These are phyloP conservation scores for Cokeromyces recurvatus DNA, from an alignment of 371 early-diverging fungal species.

Conservation along the genomic window DNA sequence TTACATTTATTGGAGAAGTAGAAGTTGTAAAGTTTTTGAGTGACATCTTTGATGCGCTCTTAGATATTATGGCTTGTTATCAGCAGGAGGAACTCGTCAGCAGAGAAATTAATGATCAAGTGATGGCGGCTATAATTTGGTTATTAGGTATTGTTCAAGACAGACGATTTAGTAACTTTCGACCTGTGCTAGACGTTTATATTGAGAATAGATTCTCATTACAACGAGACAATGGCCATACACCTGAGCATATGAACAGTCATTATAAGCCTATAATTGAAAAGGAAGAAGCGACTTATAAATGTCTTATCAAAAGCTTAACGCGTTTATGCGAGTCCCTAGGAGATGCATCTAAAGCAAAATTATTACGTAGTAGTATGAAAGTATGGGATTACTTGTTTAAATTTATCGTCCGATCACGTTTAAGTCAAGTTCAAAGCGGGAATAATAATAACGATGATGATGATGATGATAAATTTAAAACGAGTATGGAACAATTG, in stretches of 20 bases:
- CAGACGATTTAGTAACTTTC: constrained; percentile 61
- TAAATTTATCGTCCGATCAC: constrained; percentile 52
- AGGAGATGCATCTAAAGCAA: constrained; percentile 39
- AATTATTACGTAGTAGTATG: constrained; percentile 56
- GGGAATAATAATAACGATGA: constrained; percentile 29
- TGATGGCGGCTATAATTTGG: constrained; percentile 53
- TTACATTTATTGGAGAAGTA: constrained; percentile 61
- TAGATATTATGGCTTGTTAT: constrained; percentile 54
- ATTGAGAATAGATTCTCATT: constrained; percentile 49
- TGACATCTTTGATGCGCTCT: constrained; percentile 61
- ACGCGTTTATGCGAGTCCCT: constrained; percentile 41
- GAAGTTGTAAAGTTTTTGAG: constrained; percentile 71
- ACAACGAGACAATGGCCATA: not conserved
- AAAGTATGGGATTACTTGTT: constrained; percentile 68
- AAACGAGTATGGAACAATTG: constrained; percentile 31
- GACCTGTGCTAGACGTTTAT: constrained; percentile 59
- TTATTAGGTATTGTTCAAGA: constrained; percentile 60
- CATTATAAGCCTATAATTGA: too few species aligned
- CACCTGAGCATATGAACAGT: not conserved
- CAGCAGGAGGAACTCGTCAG: constrained; percentile 2
- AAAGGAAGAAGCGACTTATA: constrained; percentile 25
- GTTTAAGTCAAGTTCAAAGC: constrained; percentile 32
- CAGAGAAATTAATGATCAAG: constrained; percentile 26
- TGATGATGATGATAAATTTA: constrained; percentile 33
- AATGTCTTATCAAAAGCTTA: constrained; percentile 46